A percentile compares a stretch with the other conserved stretches of the same genome.
Conservation (phyloP, 116 monocot species). For the Thalassia testudinum region DNA sequence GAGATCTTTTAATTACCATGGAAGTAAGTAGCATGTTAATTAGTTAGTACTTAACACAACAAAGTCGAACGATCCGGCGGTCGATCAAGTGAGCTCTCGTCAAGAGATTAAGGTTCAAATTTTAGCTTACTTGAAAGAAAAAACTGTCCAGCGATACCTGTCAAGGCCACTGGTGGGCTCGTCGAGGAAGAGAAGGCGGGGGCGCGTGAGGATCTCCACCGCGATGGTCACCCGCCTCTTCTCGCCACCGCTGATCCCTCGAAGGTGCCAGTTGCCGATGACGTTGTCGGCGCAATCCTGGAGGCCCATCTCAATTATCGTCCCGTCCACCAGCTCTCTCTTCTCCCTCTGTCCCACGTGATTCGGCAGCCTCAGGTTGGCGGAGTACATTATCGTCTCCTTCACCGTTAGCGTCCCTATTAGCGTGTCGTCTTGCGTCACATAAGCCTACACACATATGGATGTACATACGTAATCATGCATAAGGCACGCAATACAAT, state of each 20-base stretch:
- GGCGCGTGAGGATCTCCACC: constrained; percentile 80
- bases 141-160: too few species aligned
- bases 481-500: too few species aligned
- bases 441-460: constrained; percentile 41
- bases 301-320: constrained; percentile 79
- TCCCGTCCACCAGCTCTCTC: constrained; percentile 60
- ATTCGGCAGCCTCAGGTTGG: constrained; percentile 55
- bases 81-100: too few species aligned
- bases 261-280: constrained; percentile 85
- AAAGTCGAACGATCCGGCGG: too few species aligned
- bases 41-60: too few species aligned
- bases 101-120: too few species aligned
- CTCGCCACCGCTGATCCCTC: constrained; percentile 81
- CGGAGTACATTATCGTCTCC: constrained; percentile 79
- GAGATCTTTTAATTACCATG: too few species aligned
- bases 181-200: constrained; percentile 81
- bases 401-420: constrained; percentile 82
- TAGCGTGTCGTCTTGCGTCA: constrained; percentile 88
- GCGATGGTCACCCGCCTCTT: constrained; percentile 82
- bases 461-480: too few species aligned
- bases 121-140: too few species aligned
- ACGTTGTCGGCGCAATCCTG: constrained; percentile 79
- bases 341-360: constrained; percentile 51
- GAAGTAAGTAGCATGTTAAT: too few species aligned
- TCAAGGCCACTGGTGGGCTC: constrained; percentile 92